phyloP scores from a whole-genome alignment of 139 green algal species.

The Raphidocelis subcapitata region DNA sequence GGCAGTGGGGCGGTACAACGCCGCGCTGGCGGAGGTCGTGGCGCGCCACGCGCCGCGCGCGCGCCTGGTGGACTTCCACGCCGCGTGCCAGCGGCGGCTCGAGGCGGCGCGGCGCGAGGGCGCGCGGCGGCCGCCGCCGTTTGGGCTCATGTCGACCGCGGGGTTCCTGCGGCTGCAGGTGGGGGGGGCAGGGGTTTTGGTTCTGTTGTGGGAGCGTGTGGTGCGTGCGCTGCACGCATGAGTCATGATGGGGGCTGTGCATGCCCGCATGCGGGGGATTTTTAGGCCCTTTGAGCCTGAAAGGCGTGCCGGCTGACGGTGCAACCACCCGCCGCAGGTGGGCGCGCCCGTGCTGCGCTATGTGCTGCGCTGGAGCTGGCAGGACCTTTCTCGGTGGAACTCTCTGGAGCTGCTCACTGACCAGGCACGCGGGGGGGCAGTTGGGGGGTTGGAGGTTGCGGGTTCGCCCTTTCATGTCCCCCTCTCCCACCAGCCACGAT shows the following conservation, averaged over 20 bases:
- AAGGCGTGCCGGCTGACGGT: too few relatives aligned
- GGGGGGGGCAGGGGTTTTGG: not conserved
- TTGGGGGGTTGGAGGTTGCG: too few relatives aligned
- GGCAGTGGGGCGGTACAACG: conserved; percentile 3
- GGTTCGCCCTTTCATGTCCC: too few relatives aligned
- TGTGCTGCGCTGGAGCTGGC: not conserved
- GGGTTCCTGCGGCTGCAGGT: not conserved
- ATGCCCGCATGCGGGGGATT: too few relatives aligned
- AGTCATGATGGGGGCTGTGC: not conserved
- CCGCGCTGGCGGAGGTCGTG: not conserved
- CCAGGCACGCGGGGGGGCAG: not conserved
- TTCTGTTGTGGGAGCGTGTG: not conserved
- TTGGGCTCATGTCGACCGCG: not conserved
- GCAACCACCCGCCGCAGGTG: not conserved
- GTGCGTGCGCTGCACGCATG: not conserved
- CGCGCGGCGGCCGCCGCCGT: not conserved
- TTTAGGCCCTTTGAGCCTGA: too few relatives aligned
- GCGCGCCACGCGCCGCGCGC: not conserved
- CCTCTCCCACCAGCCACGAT: too few relatives aligned
- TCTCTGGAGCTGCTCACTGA: conserved; percentile 11
- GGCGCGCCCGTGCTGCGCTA: not conserved
- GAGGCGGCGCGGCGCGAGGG: too few relatives aligned
- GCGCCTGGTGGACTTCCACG: conserved; percentile 1
- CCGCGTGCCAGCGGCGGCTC: not conserved
- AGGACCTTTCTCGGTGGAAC: not conserved